A percentile compares a stretch with the other conserved stretches of the same genome.
phyloP scores from a whole-genome alignment of 345 rosid species.

The Eucalyptus rudis region DNA sequence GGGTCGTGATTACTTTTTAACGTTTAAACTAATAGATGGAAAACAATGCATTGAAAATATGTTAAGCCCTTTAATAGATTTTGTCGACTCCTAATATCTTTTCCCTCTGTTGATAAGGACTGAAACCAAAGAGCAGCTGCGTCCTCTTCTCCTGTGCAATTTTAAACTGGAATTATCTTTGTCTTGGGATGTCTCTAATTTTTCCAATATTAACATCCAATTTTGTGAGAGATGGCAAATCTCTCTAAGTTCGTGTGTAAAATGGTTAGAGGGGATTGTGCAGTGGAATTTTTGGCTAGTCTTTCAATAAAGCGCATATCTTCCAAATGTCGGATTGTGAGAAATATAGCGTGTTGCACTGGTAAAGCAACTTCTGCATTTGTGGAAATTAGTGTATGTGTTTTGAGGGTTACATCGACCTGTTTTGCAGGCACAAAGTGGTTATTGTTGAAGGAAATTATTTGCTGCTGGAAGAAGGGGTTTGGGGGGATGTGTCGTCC shows the following conservation, averaged over 20 bases:
- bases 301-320: not conserved
- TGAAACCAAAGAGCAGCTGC: not conserved
- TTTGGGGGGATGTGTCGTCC: slow-evolving; percentile 67
- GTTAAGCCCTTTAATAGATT: not conserved
- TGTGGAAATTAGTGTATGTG: not conserved
- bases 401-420: not conserved
- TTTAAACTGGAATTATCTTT: not conserved
- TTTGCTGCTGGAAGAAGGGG: slow-evolving; percentile 46
- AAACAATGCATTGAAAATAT: not conserved
- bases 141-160: not conserved
- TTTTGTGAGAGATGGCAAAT: not conserved
- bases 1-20: not conserved
- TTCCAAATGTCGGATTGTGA: not conserved
- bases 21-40: not conserved
- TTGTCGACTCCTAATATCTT: not conserved
- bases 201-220: not conserved
- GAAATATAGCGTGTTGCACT: not conserved
- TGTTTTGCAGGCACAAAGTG: slow-evolving; percentile 72
- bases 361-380: not conserved
- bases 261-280: not conserved
- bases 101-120: not conserved
- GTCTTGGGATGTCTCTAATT: not conserved
- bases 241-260: not conserved
- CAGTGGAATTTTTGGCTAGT: not conserved
- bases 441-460: slow-evolving; percentile 88